These are phyloP conservation scores for Zymoseptoria ardabiliae DNA, from an alignment of 2,329 filamentous ascomycete genomes.

Conservation along the genomic window DNA sequence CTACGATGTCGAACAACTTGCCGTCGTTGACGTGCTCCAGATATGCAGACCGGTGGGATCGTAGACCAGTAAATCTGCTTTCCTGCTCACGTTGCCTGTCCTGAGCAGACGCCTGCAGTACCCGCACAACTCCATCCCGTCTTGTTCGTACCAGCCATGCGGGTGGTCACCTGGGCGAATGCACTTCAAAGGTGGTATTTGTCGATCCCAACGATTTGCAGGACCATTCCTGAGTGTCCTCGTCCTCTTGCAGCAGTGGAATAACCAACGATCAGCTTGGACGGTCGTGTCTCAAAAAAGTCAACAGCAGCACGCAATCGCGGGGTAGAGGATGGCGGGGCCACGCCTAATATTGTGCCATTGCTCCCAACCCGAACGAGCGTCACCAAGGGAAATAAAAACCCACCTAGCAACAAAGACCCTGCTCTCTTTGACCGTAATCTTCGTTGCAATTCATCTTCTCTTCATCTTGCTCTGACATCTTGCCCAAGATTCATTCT, in stretches of 20 bases:
- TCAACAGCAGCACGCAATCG: neutral
- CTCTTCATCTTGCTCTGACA: neutral
- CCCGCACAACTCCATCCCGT: neutral
- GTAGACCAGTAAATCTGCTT: neutral
- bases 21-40: neutral
- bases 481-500: constrained; percentile 5
- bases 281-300: neutral
- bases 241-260: neutral
- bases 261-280: neutral
- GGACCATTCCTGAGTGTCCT: neutral
- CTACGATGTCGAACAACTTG: neutral
- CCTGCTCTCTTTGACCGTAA: neutral
- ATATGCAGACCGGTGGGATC: neutral
- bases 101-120: neutral
- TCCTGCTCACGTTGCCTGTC: neutral
- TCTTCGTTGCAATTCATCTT: neutral
- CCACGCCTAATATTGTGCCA: constrained; percentile 3
- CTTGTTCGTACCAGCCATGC: neutral
- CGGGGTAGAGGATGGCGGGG: neutral
- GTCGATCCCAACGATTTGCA: neutral
- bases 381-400: neutral
- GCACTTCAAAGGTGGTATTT: neutral
- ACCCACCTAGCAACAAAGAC: neutral
- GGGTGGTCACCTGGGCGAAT: neutral
- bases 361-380: neutral